phyloP scores from a whole-genome alignment of 257 asterid species.

The Solanum neorickii region DNA sequence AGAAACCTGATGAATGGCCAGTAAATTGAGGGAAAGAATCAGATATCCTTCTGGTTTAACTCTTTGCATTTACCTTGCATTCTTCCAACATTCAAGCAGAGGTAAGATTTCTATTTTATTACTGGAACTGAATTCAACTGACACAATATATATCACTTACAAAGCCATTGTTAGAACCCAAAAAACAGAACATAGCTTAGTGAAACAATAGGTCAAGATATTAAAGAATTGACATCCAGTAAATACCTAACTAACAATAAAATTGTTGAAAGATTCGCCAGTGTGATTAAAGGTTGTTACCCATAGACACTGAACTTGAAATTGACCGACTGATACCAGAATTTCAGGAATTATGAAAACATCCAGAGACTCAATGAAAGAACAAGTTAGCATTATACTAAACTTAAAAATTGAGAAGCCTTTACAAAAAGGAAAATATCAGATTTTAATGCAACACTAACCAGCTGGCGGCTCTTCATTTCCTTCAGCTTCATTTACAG shows the following conservation, averaged over 20 bases:
- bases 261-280: not conserved
- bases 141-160: not conserved
- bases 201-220: not conserved
- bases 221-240: not conserved
- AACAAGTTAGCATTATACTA: not conserved
- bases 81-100: not conserved
- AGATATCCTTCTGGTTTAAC: not conserved
- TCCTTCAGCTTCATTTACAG: slow-evolving; percentile 15
- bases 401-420: not conserved
- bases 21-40: not conserved
- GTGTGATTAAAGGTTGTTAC: not conserved
- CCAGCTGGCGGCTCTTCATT: slow-evolving; percentile 29
- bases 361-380: not conserved
- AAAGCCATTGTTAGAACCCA: not conserved
- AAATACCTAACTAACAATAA: not conserved
- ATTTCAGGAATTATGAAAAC: not conserved
- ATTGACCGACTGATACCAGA: not conserved
- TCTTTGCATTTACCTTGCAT: not conserved
- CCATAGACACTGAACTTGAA: not conserved
- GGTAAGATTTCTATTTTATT: not conserved
- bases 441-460: slow-evolving; percentile 19
- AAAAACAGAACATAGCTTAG: not conserved
- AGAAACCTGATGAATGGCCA: not conserved
- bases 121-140: not conserved
- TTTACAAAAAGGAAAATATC: not conserved